phyloP scores from a whole-genome alignment of 768 basidiomycete species.

The Heimioporus sp. region DNA sequence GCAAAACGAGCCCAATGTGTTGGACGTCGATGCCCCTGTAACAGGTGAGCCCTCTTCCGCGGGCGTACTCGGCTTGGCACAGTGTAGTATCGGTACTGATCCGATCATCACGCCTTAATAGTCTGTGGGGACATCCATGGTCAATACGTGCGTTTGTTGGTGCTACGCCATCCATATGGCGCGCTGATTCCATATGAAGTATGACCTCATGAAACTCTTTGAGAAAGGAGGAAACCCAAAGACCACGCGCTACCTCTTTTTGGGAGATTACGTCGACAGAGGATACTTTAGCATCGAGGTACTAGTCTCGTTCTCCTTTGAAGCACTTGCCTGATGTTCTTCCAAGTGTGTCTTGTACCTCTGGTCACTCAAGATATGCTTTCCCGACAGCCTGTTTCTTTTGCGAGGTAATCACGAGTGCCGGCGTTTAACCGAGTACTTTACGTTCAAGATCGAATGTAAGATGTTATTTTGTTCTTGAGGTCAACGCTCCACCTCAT shows the following conservation, averaged over 20 bases:
- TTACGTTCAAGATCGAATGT: conserved; percentile 58
- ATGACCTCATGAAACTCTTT: conserved; percentile 78
- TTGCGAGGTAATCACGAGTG: conserved; percentile 68
- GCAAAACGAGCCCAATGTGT: conserved; percentile 58
- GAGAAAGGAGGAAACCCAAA: conserved; percentile 76
- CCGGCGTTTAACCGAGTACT: conserved; percentile 63
- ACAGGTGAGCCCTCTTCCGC: conserved; percentile 45
- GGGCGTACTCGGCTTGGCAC: too few relatives aligned
- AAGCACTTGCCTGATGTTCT: conserved; percentile 2
- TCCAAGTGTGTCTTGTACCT: conserved; percentile 54
- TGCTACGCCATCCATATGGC: not conserved
- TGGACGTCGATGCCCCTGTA: conserved; percentile 71
- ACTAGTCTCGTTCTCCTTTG: conserved; percentile 9
- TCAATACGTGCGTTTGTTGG: conserved; percentile 24
- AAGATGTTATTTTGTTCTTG: not conserved
- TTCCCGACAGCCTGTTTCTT: conserved; percentile 57
- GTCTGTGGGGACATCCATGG: conserved; percentile 23
- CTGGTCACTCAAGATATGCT: conserved; percentile 64
- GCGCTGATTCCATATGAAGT: conserved; percentile 38
- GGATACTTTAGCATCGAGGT: conserved; percentile 79
- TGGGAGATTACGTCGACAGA: conserved; percentile 75
- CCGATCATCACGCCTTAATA: conserved; percentile 2
- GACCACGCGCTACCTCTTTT: conserved; percentile 69
- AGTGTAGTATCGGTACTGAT: not conserved
- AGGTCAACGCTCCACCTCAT: conserved; percentile 3